Evolutionary conservation across 225 moss, liverwort and hornwort species (phyloP).

Genomic region (Polytrichum commune): DNA sequence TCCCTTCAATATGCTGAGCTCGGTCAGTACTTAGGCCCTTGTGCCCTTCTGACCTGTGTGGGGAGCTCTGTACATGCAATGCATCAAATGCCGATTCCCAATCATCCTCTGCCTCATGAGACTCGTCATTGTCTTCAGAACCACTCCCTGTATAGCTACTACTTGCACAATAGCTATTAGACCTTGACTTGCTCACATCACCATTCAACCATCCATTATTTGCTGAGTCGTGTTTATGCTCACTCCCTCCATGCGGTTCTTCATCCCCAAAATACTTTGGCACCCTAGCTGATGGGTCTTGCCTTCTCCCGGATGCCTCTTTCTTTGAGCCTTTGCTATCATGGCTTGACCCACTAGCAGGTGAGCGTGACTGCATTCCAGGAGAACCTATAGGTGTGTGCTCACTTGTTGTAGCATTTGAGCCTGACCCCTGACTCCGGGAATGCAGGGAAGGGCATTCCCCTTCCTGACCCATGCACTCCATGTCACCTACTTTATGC

Average conservation of each 20-base stretch:
- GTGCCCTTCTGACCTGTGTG: conserved; percentile 42
- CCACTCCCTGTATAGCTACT: conserved; percentile 68
- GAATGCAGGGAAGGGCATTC: conserved; percentile 40
- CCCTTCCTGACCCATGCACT: conserved; percentile 37
- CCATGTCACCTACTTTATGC: conserved; percentile 41
- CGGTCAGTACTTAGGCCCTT: conserved; percentile 39
- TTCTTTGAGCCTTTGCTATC: conserved; percentile 32
- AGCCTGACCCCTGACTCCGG: conserved; percentile 39
- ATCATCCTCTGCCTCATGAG: conserved; percentile 79
- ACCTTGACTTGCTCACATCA: conserved; percentile 56
- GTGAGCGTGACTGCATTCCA: conserved; percentile 32
- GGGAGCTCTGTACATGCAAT: conserved; percentile 57
- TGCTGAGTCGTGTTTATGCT: conserved; percentile 35
- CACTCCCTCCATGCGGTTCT: conserved; percentile 41
- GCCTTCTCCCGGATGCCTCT: conserved; percentile 37
- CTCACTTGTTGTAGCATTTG: conserved; percentile 36
- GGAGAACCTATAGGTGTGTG: conserved; percentile 40
- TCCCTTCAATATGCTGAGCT: conserved; percentile 29
- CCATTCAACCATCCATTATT: conserved; percentile 37
- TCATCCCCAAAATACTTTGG: conserved; percentile 52
- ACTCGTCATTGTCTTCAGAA: conserved; percentile 56
- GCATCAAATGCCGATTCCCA: conserved; percentile 95
- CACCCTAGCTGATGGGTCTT: conserved; percentile 37
- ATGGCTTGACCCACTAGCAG: conserved; percentile 17
- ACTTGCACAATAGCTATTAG: conserved; percentile 58